Conservation (phyloP, 345 rosid genomes). For the Ceriops decandra region DNA sequence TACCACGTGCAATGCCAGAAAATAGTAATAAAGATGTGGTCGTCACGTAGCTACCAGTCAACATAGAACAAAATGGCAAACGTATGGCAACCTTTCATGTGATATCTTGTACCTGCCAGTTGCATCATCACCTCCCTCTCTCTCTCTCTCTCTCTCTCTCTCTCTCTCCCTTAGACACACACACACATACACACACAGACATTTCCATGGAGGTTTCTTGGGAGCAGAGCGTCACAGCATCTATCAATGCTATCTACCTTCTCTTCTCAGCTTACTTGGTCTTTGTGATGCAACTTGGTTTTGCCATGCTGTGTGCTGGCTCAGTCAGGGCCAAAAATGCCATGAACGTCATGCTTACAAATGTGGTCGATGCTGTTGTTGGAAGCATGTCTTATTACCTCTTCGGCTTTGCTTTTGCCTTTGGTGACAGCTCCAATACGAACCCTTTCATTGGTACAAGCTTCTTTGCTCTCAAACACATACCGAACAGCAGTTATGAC, state of each 20-base stretch:
- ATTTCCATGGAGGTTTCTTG: conserved; percentile 43
- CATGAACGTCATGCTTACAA: conserved; percentile 65
- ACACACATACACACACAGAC: no score
- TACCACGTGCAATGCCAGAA: neutral
- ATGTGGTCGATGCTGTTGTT: conserved; percentile 68
- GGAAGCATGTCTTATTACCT: conserved; percentile 64
- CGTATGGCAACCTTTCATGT: neutral
- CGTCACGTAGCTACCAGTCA: conserved; percentile 23
- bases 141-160: neutral
- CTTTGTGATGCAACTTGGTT: conserved; percentile 68
- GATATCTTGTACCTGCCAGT: conserved; percentile 8
- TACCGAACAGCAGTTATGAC: conserved; percentile 41
- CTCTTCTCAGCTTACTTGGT: conserved; percentile 61
- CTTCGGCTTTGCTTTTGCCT: conserved; percentile 72
- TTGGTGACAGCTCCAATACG: conserved; percentile 41
- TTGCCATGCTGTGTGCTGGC: conserved; percentile 74
- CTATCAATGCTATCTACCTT: conserved; percentile 58
- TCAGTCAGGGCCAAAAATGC: conserved; percentile 68
- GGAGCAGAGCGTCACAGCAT: conserved; percentile 49
- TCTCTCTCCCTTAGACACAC: neutral
- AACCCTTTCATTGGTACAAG: conserved; percentile 55
- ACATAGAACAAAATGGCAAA: neutral
- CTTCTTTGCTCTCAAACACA: conserved; percentile 45
- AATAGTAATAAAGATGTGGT: neutral
- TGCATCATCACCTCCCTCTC: neutral